A percentile compares a stretch with the other conserved stretches of the same genome.
Conservation (phyloP, 371 early-diverging fungal species). For the Rhizopus delemar region DNA sequence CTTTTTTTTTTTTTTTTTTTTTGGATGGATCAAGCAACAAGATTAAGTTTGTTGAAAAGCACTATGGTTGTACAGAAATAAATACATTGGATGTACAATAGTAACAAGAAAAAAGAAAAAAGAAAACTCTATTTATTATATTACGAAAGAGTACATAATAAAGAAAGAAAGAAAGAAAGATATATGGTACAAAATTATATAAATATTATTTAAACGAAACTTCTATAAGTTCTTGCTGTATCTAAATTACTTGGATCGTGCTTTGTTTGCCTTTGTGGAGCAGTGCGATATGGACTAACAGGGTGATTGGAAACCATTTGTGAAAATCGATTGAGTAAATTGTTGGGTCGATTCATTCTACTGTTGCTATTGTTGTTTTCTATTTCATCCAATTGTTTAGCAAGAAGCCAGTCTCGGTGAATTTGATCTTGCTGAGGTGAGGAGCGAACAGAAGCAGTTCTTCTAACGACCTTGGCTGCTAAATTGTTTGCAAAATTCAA, state of each 20-base stretch:
- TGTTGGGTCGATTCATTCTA: conserved; percentile 18
- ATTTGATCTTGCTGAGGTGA: conserved; percentile 19
- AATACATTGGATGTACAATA: no score
- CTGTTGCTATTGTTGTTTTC: neutral
- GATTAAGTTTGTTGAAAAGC: no score
- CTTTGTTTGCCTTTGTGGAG: neutral
- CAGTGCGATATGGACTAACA: conserved; percentile 7
- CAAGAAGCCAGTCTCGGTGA: conserved; percentile 30
- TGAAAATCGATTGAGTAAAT: conserved; percentile 38
- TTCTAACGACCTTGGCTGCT: conserved; percentile 20
- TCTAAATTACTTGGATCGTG: conserved; percentile 1
- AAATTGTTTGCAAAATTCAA: conserved; percentile 27
- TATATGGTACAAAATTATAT: conserved; percentile 1
- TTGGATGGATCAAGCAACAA: no score
- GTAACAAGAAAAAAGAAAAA: neutral
- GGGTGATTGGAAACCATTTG: conserved; percentile 35
- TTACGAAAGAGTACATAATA: neutral
- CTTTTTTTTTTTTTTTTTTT: no score
- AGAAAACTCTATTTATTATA: conserved; percentile 1
- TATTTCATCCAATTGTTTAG: conserved; percentile 24
- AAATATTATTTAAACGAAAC: conserved; percentile 4
- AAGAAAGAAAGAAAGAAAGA: neutral
- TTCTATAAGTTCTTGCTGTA: conserved; percentile 6
- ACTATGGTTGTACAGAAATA: no score
- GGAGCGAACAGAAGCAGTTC: conserved; percentile 27